Conservation (phyloP, 768 basidiomycete species). For the Lactifluus subvellereus region DNA sequence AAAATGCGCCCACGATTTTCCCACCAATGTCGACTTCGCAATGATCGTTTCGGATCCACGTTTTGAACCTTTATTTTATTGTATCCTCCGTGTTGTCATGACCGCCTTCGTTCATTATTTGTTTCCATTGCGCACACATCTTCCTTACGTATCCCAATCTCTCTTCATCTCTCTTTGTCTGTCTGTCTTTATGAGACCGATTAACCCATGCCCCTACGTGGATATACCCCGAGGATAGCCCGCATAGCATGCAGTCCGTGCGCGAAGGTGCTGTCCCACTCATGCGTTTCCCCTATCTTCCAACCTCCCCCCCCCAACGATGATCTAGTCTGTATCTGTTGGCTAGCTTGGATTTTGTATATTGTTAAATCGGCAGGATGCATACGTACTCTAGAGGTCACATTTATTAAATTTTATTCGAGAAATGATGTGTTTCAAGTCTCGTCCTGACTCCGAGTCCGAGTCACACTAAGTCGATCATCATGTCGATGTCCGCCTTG, state of each 20-base stretch:
- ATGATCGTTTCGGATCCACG: not conserved
- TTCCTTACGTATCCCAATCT: not conserved
- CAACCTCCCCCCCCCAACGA: not conserved
- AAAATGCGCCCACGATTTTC: conserved; percentile 66
- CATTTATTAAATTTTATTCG: not conserved
- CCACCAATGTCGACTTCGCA: conserved; percentile 11
- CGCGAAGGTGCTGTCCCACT: not conserved
- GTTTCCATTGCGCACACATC: conserved; percentile 13
- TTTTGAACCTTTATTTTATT: not conserved
- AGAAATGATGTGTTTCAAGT: not conserved
- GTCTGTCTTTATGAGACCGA: not conserved
- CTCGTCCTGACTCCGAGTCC: too few species aligned
- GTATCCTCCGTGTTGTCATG: conserved; percentile 14
- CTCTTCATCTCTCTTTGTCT: not conserved
- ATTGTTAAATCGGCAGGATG: not conserved
- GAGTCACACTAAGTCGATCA: too few species aligned
- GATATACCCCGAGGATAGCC: conserved; percentile 5
- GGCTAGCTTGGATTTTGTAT: conserved; percentile 14
- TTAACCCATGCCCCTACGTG: not conserved
- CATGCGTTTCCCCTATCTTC: not conserved
- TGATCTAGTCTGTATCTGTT: conserved; percentile 13
- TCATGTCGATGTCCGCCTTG: too few species aligned
- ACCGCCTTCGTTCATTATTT: not conserved
- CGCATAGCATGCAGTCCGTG: not conserved
- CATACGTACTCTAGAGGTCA: not conserved